These are phyloP conservation scores for Inga leiocalycina DNA, from an alignment of 306 rosid genomes.

Conservation along the genomic window DNA sequence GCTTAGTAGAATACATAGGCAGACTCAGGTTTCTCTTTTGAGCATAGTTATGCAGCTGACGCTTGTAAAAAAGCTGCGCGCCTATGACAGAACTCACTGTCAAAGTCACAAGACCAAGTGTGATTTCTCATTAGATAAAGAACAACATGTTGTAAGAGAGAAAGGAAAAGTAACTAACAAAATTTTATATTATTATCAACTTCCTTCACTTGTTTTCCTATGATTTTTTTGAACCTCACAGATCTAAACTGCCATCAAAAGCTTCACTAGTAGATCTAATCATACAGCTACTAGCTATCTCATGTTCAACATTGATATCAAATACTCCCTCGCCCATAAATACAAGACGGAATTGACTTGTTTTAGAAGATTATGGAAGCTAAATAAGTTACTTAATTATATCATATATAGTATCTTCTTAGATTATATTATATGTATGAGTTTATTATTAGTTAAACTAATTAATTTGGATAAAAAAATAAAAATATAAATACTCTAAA, in stretches of 20 bases:
- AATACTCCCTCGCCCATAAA: not conserved
- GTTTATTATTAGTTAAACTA: too few relatives aligned
- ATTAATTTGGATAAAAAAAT: too few relatives aligned
- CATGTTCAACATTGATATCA: not conserved
- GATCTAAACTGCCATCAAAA: not conserved
- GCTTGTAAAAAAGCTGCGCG: slow-evolving; percentile 62
- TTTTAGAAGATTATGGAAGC: too few relatives aligned
- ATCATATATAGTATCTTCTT: too few relatives aligned
- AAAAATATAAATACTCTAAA: too few relatives aligned
- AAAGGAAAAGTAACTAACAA: slow-evolving; percentile 18
- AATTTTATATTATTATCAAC: not conserved
- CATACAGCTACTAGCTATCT: not conserved
- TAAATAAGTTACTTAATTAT: too few relatives aligned
- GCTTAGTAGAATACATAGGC: slow-evolving; percentile 68
- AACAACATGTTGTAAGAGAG: slow-evolving; percentile 10
- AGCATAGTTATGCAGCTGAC: slow-evolving; percentile 62
- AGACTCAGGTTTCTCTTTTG: slow-evolving; percentile 61
- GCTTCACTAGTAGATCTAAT: not conserved
- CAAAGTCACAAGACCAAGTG: slow-evolving; percentile 1
- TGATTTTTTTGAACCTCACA: not conserved
- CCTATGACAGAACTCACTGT: slow-evolving; percentile 41
- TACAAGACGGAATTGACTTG: too few relatives aligned
- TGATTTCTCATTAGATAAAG: slow-evolving; percentile 27
- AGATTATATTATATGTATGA: too few relatives aligned
- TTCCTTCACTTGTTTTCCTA: slow-evolving; percentile 4